Evolutionary conservation across 805 yeast genomes (phyloP), one percentile per base, ranked within the genome.

Genomic region (Saitoella complicata): DNA sequence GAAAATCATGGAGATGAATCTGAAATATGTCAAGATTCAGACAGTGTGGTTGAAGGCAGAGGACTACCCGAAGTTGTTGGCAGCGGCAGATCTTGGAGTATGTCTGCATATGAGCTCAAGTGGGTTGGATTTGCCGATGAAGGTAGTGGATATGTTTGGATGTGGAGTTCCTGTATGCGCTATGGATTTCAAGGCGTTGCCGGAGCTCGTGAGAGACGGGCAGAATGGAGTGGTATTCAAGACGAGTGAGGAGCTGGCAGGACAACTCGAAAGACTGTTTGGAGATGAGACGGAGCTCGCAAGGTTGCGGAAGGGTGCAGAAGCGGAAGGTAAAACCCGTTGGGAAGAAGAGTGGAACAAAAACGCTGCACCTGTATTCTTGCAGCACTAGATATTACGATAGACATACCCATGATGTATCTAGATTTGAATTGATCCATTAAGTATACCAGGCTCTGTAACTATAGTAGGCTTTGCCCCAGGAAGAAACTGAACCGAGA

Each of bases 91-190:
- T 56, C 57, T 87, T 34, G 97, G 95, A 1, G 70, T 91, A 1
- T 88, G 97, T 1, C 65, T 91, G 49, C 99, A 91, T 60, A 73
- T 78, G 4, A 87, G 97, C 0, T 80, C 94, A 39, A 81, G 94
- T 40, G 98, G 99, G 0, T 69, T 82, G 46, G 99, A 91, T 56
- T 68, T 91, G 46, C 99, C 99, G 1, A 91, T 91, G 99, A 91
- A 91, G 60, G 82, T 91, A 34, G 79, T 88, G 5, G 99, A 91
- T 56, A 76, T 88, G 72, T 87, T 88, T 66, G 98, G 98, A 0
- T 82, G 91, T 51, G 97, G 97, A 0, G 65, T 91, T 8, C 99
- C 98, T 1, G 96, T 86, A 0, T 66, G 87, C 2, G 75, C 95
- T 0, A 66, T 87, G 46, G 65, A 69, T 35, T 91, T 84, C 58